Base-by-base conservation (phyloP, 768 basidiomycete species). In the Macrolepiota albuminosa region DNA sequence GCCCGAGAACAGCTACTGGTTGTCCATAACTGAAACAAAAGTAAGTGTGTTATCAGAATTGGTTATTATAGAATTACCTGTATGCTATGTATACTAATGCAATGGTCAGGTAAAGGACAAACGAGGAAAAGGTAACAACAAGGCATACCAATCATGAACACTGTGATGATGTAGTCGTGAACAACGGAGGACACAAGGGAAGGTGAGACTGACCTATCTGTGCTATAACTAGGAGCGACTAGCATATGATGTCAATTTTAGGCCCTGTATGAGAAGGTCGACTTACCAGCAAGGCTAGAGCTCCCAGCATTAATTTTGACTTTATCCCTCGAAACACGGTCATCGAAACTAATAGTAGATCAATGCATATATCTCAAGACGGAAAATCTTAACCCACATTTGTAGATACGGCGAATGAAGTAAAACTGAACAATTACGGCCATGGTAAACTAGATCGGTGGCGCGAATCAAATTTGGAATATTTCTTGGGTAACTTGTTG, bases 331-430 rank as follows among this genome's bases (percentile, higher is more conserved):
- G 49, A n/a, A 33, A 31, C 42, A 55, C 3, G 29, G 24, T 7
- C 26, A 13, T 6, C 11, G 14, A 2, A 5, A 26, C 42, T 3
- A 54, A 24, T 54, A 26, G 42, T 14, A 7, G 14, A 39, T 39
- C 1, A 42, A 6, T 4, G 10, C 29, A 18, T 42, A 26, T 26
- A 7, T 6, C 6, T n/a, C 10, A 9, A 6, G 1, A 21, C 13
- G 14, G 5, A 36, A 11, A n/a, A 47, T 43, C 9, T 31, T 16
- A 6, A 47, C 56, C 3, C 9, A 57, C 47, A 57, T 18, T 37
- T 49, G 24, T 57, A 57, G 56, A 57, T 57, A 14, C 56, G 33
- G 34, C 11, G 46, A 39, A 57, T 57, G 36, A 57, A 57, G 29
- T 47, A 57, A 1, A 57, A 21, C 46, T 57, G 56, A 18, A 57